Conservation (phyloP, 2,329 filamentous ascomycete genomes). For the Hymenoscyphus salicellus region DNA sequence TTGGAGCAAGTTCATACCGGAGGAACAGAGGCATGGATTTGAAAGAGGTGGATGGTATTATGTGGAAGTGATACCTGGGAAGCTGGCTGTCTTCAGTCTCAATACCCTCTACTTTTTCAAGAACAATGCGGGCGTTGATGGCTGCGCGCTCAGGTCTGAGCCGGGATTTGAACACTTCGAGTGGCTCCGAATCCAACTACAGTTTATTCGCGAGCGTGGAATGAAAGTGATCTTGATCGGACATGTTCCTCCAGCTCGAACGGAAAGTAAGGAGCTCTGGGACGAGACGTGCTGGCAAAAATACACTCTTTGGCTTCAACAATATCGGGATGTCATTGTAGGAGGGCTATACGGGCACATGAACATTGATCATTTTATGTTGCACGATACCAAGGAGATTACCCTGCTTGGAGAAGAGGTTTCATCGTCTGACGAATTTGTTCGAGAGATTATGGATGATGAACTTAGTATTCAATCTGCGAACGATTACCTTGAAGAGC, state of each 20-base stretch:
- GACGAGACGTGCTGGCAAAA: constrained; percentile 98
- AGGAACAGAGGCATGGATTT: constrained; percentile 88
- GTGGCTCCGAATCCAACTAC: constrained; percentile 87
- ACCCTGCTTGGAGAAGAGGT: constrained; percentile 50
- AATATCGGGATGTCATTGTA: constrained; percentile 87
- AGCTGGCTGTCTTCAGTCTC: constrained; percentile 84
- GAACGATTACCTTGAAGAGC: constrained; percentile 74
- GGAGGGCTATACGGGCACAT: constrained; percentile 86
- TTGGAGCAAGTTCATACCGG: constrained; percentile 85
- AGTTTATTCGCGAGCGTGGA: constrained; percentile 74
- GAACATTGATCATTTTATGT: constrained; percentile 96
- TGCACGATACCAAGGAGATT: constrained; percentile 81
- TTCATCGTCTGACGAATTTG: constrained; percentile 21
- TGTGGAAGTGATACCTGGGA: constrained; percentile 82
- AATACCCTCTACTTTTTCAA: constrained; percentile 97
- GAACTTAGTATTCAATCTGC: constrained; percentile 64
- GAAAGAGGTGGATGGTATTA: constrained; percentile 92
- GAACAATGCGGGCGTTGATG: constrained; percentile 89
- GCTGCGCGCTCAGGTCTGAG: constrained; percentile 73
- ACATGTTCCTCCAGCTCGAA: constrained; percentile 88
- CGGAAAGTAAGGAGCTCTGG: constrained; percentile 82
- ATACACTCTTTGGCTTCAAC: constrained; percentile 84
- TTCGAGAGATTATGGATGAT: constrained; percentile 45
- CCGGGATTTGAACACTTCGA: constrained; percentile 94
- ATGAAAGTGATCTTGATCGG: constrained; percentile 95